Conservation (phyloP, 768 basidiomycete species). For the Leccinum disarticulatum region DNA sequence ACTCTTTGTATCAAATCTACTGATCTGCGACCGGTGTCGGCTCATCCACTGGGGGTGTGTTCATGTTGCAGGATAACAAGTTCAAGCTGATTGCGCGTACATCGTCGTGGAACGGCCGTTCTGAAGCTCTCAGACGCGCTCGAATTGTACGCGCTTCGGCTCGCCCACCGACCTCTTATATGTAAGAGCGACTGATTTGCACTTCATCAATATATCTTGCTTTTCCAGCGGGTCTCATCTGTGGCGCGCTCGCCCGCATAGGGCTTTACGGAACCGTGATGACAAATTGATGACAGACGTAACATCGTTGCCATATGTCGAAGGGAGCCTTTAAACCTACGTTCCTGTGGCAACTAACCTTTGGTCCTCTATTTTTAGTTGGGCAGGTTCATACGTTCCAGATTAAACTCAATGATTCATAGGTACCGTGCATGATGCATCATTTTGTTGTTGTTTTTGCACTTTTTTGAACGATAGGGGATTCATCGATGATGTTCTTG, state of each 20-base stretch:
- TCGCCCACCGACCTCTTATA: background rate
- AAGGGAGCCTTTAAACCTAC: background rate
- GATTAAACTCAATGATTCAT: slow-evolving; percentile 67
- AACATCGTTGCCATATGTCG: slow-evolving; percentile 64
- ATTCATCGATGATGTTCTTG: background rate
- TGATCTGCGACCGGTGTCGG: background rate
- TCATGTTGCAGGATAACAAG: slow-evolving; percentile 87
- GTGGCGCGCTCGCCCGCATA: slow-evolving; percentile 75
- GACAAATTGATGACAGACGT: slow-evolving; percentile 83
- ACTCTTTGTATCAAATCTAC: background rate
- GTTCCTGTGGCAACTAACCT: background rate
- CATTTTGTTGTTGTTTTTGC: background rate
- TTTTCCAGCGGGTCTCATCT: slow-evolving; percentile 80
- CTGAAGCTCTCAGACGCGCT: slow-evolving; percentile 69
- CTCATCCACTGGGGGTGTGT: slow-evolving; percentile 68
- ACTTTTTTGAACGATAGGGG: background rate
- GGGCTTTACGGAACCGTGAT: slow-evolving; percentile 74
- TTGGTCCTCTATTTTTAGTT: background rate
- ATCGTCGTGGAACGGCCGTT: slow-evolving; percentile 79
- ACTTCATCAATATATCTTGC: slow-evolving; percentile 75
- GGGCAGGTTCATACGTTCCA: slow-evolving; percentile 69
- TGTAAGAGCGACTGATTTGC: background rate
- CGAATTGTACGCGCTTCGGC: slow-evolving; percentile 54
- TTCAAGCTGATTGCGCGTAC: slow-evolving; percentile 84
- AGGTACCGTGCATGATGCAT: background rate